Conservation (phyloP, 202 grass and related monocot species). For the Miscanthus sacchariflorus region DNA sequence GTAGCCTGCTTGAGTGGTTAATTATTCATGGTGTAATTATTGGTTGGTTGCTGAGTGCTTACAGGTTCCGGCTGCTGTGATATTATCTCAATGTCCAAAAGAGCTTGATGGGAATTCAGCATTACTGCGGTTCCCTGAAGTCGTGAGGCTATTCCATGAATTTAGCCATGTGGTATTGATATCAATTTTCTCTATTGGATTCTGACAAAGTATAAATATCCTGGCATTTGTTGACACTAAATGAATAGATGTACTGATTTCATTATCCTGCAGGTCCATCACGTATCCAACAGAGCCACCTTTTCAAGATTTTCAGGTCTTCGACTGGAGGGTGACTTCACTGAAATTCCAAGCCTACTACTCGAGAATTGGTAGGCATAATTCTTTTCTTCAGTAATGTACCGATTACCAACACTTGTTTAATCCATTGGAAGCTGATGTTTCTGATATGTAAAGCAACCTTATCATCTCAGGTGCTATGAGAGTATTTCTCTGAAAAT, state of each 20-base stretch:
- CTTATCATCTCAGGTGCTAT: constrained; percentile 77
- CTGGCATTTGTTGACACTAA: constrained; percentile 28
- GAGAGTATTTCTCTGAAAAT: constrained; percentile 93
- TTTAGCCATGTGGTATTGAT: constrained; percentile 91
- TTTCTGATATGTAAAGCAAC: constrained; percentile 39
- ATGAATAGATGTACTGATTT: constrained; percentile 34
- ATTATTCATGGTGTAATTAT: constrained; percentile 38
- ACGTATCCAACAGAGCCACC: constrained; percentile 77
- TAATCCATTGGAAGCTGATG: constrained; percentile 23
- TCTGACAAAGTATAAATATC: constrained; percentile 32
- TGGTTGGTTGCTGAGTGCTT: not conserved
- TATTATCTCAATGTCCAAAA: constrained; percentile 91
- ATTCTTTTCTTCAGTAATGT: constrained; percentile 39
- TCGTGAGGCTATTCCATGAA: constrained; percentile 97
- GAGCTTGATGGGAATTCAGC: constrained; percentile 77
- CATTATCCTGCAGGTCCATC: constrained; percentile 75
- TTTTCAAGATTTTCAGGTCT: constrained; percentile 92
- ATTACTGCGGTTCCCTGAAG: constrained; percentile 82
- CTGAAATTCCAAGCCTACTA: constrained; percentile 87
- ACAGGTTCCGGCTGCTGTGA: constrained; percentile 82
- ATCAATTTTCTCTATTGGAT: constrained; percentile 33
- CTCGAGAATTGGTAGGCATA: constrained; percentile 88
- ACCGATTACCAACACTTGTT: constrained; percentile 12
- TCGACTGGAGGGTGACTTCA: constrained; percentile 78
- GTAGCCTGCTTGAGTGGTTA: constrained; percentile 4